Base-by-base conservation (phyloP, 768 basidiomycete genomes). In the Tremella fuciformis region DNA sequence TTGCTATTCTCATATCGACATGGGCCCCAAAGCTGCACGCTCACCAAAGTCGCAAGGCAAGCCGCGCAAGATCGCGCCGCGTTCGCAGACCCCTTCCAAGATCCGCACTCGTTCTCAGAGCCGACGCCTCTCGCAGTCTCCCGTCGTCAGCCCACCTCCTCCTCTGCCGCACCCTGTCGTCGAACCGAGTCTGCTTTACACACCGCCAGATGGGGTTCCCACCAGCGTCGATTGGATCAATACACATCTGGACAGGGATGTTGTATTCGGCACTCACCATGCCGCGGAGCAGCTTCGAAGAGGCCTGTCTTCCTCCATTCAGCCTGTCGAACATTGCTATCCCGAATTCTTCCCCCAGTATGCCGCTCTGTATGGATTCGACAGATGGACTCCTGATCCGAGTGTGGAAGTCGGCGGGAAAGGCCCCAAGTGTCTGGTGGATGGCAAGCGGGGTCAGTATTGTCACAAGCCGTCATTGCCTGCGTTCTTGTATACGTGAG, bases 401-500 rank as follows among this genome's bases (percentile, higher is more conserved):
- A 15, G 6, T 4, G n/a, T 22, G 22, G 42, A 46, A 4, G 22
- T 18, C n/a, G 42, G 42, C 16, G 22, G 42, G 6, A n/a, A 22
- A 8, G 42, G 42, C 8, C 42, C 42, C 42, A 22, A n/a, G 8
- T 46, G 42, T 15, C 6, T 46, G 4, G 42, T 46, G 42, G 42
- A 50, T 6, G 49, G 49, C 7, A 29, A 50, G n/a, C n/a, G 42
- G 6, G 42, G 42, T 6, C 22, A 6, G n/a, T 18, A 4, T 8
- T 46, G 42, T 15, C 42, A 46, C 22, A 46, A n/a, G 42, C n/a
- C n/a, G 15, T 46, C 42, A 6, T 15, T 46, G 42, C 42, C 42
- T 8, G 4, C 42, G n/a, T 46, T 46, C 16, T 15, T 46, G n/a
- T 46, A 46, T 15, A 46, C 42, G 42, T 15, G 22, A 46, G 42